Evolutionary conservation across 106 monocot genomes (phyloP), one percentile per base, ranked within the genome.

Genomic region (Alisma plantagoaquatica): DNA sequence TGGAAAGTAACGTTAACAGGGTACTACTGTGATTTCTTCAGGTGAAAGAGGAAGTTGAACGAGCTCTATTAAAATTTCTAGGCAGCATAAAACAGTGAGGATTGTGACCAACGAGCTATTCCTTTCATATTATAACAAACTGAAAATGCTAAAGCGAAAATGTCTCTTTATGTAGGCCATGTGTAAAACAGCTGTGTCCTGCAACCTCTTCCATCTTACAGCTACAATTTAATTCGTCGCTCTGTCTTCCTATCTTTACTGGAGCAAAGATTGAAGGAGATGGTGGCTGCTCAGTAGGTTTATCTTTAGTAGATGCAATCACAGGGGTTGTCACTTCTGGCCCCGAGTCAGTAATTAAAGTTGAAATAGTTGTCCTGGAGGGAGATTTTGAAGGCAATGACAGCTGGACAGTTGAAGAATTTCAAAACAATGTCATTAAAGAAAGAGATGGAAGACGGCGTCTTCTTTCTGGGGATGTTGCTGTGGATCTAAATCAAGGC

Each of bases 11-110:
- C n/a, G n/a, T n/a, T n/a, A n/a, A n/a, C n/a, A n/a, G n/a, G n/a
- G n/a, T n/a, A n/a, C n/a, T n/a, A n/a, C n/a, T n/a, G n/a, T 64
- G 2, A 23, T 49, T 64, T 23, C 61, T 12, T 65, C 69, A 98
- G 96, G 89, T 98, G n/a, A 84, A 84, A 61, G 96, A 98, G 78
- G 96, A 98, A 76, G 81, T 98, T 64, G 96, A 98, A 64, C 27
- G n/a, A 32, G 89, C 89, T 25, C 49, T 98, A 43, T 42, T 59
- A 28, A 89, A 78, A 23, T 81, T 89, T 31, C 41, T 78, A 50
- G 52, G 50, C 46, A 73, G 48, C 60, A 67, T 77, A 46, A 75
- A 82, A 67, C 67, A 79, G 96, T 98, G 56, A 49, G 66, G 31
- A 66, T 27, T 3, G 7, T 43, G 10, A 5, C 7, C 33, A 21